Conservation (phyloP, 2,329 filamentous ascomycete genomes). For the Paecilomyces variotii region DNA sequence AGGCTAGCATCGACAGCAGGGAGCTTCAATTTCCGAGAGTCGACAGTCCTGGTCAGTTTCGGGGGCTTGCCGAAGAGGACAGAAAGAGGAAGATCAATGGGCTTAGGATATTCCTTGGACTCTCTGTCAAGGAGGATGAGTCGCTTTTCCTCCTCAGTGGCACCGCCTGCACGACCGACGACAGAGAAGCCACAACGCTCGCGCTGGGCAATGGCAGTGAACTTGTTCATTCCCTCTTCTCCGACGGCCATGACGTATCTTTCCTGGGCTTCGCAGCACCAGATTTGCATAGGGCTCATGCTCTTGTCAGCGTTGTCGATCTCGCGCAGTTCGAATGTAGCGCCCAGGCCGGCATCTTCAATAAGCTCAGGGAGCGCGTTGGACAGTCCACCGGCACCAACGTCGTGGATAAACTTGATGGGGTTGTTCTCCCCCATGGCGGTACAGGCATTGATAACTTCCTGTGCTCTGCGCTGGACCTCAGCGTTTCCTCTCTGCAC, state of each 20-base stretch:
- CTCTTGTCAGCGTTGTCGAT: slow-evolving; percentile 82
- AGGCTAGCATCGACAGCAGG: slow-evolving; percentile 69
- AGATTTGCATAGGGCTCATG: slow-evolving; percentile 94
- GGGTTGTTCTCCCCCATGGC: slow-evolving; percentile 77
- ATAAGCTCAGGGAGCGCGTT: slow-evolving; percentile 83
- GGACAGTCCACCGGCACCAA: slow-evolving; percentile 83
- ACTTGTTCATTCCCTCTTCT: slow-evolving; percentile 65
- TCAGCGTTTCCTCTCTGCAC: slow-evolving; percentile 96
- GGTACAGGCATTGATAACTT: slow-evolving; percentile 93
- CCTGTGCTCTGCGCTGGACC: slow-evolving; percentile 89
- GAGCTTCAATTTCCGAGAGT: slow-evolving; percentile 59
- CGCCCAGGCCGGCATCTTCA: slow-evolving; percentile 84
- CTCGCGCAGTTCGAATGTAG: slow-evolving; percentile 88
- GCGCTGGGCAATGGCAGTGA: slow-evolving; percentile 61
- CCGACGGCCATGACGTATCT: slow-evolving; percentile 89
- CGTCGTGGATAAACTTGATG: slow-evolving; percentile 95
- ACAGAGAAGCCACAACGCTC: slow-evolving; percentile 91
- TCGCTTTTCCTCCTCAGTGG: slow-evolving; percentile 58
- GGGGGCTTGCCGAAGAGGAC: slow-evolving; percentile 81
- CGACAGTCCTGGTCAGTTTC: slow-evolving; percentile 68
- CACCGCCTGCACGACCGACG: slow-evolving; percentile 67
- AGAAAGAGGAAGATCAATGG: slow-evolving; percentile 84
- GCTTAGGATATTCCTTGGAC: slow-evolving; percentile 62
- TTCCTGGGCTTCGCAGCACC: slow-evolving; percentile 96
- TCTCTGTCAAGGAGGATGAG: slow-evolving; percentile 77